Percentiles rank a stretch among this genome's conserved stretches.
Conservation (phyloP, 495 filamentous ascomycete genomes). For the Chlorociboria aeruginascens region DNA sequence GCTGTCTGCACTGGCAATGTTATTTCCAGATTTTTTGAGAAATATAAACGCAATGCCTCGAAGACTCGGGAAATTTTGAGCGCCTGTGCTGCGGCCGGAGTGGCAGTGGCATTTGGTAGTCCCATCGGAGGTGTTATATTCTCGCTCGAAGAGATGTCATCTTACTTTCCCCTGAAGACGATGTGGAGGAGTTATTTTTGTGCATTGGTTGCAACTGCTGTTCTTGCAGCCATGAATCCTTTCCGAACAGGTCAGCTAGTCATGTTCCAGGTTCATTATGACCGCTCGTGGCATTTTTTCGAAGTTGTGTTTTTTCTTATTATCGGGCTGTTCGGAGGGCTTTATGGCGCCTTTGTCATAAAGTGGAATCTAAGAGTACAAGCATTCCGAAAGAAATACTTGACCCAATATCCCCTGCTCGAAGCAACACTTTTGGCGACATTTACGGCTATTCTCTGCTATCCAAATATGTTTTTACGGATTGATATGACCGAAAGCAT, state of each 20-base stretch:
- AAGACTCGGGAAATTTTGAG: conserved; percentile 94
- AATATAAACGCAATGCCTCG: conserved; percentile 85
- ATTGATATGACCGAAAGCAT: conserved; percentile 99
- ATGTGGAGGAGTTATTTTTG: conserved; percentile 98
- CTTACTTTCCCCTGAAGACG: conserved; percentile 92
- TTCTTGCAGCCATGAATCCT: conserved; percentile 92
- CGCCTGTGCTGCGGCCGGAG: conserved; percentile 88
- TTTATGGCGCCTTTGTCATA: conserved; percentile 96
- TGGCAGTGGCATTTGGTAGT: conserved; percentile 93
- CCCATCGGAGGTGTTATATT: conserved; percentile 95
- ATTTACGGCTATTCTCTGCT: conserved; percentile 81
- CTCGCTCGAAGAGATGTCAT: conserved; percentile 98
- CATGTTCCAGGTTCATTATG: conserved; percentile 98
- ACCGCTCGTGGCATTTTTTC: conserved; percentile 96
- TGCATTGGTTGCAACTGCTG: conserved; percentile 88
- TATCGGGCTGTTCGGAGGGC: conserved; percentile 83
- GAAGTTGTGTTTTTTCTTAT: conserved; percentile 88
- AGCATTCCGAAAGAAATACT: conserved; percentile 90
- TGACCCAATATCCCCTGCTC: conserved; percentile 72
- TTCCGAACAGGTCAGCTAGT: conserved; percentile 97
- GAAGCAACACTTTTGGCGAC: conserved; percentile 78
- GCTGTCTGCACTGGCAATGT: conserved; percentile 97
- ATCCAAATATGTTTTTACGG: conserved; percentile 86
- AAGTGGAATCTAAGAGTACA: conserved; percentile 93
- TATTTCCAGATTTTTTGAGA: conserved; percentile 83